Evolutionary conservation across 2,329 filamentous ascomycete species (phyloP).

Genomic region (Colletotrichum orbiculare): DNA sequence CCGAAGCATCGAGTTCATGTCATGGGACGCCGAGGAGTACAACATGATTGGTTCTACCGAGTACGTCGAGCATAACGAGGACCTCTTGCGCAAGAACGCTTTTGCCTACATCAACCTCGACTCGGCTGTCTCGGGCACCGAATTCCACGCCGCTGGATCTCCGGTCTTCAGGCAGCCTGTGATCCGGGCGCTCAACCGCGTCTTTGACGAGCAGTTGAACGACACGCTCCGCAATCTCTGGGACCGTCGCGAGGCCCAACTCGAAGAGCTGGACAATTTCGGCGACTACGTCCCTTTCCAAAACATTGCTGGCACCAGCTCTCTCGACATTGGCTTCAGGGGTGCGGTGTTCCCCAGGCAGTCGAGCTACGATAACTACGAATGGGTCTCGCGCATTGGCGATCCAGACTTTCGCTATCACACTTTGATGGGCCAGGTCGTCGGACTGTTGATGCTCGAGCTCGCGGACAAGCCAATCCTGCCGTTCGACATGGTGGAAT

Average conservation of each 20-base stretch:
- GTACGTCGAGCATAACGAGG: slow-evolving; percentile 87
- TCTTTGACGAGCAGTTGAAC: slow-evolving; percentile 78
- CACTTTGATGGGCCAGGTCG: slow-evolving; percentile 79
- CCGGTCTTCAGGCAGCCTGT: slow-evolving; percentile 82
- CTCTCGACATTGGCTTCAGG: slow-evolving; percentile 84
- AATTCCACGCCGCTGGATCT: slow-evolving; percentile 83
- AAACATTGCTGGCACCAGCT: slow-evolving; percentile 88
- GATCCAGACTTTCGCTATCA: slow-evolving; percentile 90
- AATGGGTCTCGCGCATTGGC: slow-evolving; percentile 83
- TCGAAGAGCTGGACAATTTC: slow-evolving; percentile 76
- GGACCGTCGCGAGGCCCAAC: slow-evolving; percentile 69
- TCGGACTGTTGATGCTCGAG: slow-evolving; percentile 85
- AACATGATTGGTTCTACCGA: slow-evolving; percentile 95
- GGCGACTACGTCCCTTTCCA: slow-evolving; percentile 94
- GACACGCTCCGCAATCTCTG: slow-evolving; percentile 80
- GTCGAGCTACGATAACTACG: slow-evolving; percentile 90
- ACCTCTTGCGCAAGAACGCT: slow-evolving; percentile 77
- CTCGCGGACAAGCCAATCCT: slow-evolving; percentile 83
- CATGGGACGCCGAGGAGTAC: slow-evolving; percentile 95
- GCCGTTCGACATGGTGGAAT: slow-evolving; percentile 82
- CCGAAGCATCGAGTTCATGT: slow-evolving; percentile 96
- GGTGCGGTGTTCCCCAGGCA: slow-evolving; percentile 77
- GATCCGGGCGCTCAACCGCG: slow-evolving; percentile 77
- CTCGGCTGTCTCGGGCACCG: slow-evolving; percentile 78
- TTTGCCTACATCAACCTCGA: slow-evolving; percentile 94